Evolutionary conservation across 768 basidiomycete genomes (phyloP).

Genomic region (Gautieria morchelliformis): DNA sequence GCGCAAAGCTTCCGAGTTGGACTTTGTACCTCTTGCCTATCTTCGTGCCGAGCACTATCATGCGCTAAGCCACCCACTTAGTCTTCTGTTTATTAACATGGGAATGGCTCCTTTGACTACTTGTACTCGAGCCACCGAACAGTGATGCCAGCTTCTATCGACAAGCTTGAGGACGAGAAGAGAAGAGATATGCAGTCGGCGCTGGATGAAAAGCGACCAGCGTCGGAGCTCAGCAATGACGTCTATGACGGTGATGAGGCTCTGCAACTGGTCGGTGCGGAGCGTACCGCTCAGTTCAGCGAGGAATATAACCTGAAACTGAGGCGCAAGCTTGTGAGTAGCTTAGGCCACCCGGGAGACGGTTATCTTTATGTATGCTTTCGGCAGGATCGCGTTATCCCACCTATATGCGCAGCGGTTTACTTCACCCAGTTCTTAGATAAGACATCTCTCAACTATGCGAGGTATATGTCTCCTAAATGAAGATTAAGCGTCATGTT

Average conservation of each 20-base stretch:
- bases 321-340: conserved; percentile 46
- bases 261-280: conserved; percentile 46
- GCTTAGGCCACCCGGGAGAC: background rate
- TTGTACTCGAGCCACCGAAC: background rate
- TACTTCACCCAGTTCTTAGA: conserved; percentile 64
- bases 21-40: background rate
- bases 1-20: too few relatives aligned
- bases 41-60: background rate
- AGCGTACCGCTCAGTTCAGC: conserved; percentile 41
- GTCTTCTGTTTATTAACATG: background rate
- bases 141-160: background rate
- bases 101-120: background rate
- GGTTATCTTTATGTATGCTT: background rate
- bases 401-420: conserved; percentile 50
- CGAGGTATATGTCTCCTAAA: conserved; percentile 33
- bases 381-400: conserved; percentile 40
- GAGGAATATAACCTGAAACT: conserved; percentile 52
- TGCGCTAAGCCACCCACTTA: background rate
- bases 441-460: conserved; percentile 63
- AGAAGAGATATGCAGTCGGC: background rate
- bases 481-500: background rate
- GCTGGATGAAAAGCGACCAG: conserved; percentile 2
- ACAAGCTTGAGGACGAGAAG: background rate
- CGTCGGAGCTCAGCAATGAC: background rate
- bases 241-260: conserved; percentile 47